Base-by-base conservation (phyloP, 768 basidiomycete genomes). In the Coprinellus micaceus region DNA sequence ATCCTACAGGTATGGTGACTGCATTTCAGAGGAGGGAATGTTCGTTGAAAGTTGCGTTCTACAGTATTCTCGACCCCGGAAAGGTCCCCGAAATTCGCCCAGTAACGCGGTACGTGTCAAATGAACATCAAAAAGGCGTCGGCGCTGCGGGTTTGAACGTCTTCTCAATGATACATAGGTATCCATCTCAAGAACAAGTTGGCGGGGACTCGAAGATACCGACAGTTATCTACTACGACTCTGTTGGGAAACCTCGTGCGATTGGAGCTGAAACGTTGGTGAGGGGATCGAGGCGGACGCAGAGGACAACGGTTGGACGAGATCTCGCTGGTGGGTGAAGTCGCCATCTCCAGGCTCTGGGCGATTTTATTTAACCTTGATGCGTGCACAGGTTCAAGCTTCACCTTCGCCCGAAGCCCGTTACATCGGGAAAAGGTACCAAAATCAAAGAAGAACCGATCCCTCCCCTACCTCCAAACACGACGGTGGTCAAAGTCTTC, bases 401-500 rank as follows among this genome's bases (percentile, higher is more conserved):
- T 5, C 61, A 61, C 30, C 52, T 61, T 9, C 54, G 61, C n/a
- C n/a, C n/a, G n/a, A n/a, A n/a, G n/a, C n/a, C n/a, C n/a, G n/a
- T n/a, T n/a, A n/a, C n/a, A n/a, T n/a, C n/a, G n/a, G n/a, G n/a
- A n/a, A n/a, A n/a, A n/a, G n/a, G n/a, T n/a, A 26, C 58, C 61
- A 4, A 40, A 43, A 28, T 26, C 37, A 7, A 22, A 22, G 13
- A 25, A 48, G 22, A 39, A 5, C 12, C 29, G 9, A 50, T 61
- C 9, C 60, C 60, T 10, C 54, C 60, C 2, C 69, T 80, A 26
- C 78, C 79, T 6, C 56, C 57, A 1, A 65, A 66, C 54, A 71
- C 61, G 61, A 67, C 70, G 1, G 69, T 68, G 4, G 53, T 70
- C 0, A 60, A 77, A 45, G 62, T 78, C 25, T 70, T 80, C 11